Evolutionary conservation across 306 rosid species (phyloP), one percentile per base, ranked within the genome.

Genomic region (Cajanus cajan): DNA sequence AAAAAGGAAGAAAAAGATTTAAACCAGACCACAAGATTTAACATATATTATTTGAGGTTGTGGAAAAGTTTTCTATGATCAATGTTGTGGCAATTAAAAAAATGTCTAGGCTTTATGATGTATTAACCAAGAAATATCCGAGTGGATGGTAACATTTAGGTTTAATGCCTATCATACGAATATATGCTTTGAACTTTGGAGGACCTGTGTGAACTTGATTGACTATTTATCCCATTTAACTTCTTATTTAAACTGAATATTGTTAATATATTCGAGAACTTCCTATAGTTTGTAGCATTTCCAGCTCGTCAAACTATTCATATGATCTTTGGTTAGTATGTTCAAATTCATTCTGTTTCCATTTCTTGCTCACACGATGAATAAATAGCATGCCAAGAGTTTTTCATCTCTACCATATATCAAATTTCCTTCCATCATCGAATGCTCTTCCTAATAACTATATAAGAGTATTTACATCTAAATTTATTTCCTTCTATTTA

Each of bases 401-500:
- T 62, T 63, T 47, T 28, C 45, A 15, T 25, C 11, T 55, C 31
- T 33, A 45, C 71, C 61, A 51, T 11, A 31, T 61, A 31, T 51
- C 43, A 33, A 21, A n/a, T 25, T 25, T 75, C 45, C 10, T 19
- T 11, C 36, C 74, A 48, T 59, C 73, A 48, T 25, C 59, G 2
- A 40, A 25, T 79, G 37, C 47, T 80, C 66, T 74, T 51, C 61
- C 54, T 48, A 21, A 68, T 37, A 69, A 57, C 39, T 54, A 66
- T n/a, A 14, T n/a, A 22, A 8, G 66, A 65, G 39, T 24, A 4
- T 4, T 67, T 16, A 43, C 11, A 6, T 16, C 31, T n/a, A 65
- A 52, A 13, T 70, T 66, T 28, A 13, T 45, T 78, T 68, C 19
- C 72, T 77, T 77, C 43, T 36, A 78, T 61, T 24, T 74, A 85